phyloP scores from a whole-genome alignment of 371 early-diverging fungal species.

The Basidiobolus meristosporus region DNA sequence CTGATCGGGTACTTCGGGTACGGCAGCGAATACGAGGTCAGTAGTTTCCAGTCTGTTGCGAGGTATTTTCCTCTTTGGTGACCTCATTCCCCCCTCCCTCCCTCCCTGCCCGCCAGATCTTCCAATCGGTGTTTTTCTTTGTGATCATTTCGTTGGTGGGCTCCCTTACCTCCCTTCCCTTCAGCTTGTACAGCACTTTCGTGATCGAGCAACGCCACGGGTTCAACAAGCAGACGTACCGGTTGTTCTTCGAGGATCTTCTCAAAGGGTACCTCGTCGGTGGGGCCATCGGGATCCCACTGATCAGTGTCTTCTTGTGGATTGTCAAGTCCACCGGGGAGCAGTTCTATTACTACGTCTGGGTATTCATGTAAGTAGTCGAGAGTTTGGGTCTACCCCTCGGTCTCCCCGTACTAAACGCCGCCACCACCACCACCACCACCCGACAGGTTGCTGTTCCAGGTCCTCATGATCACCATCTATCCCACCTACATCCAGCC shows the following conservation, averaged over 20 bases:
- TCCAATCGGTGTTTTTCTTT: constrained; percentile 66
- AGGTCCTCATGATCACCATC: constrained; percentile 73
- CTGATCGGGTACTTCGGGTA: constrained; percentile 30
- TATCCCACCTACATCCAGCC: constrained; percentile 95
- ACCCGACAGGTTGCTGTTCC: constrained; percentile 50
- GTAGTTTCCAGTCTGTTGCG: constrained; percentile 2
- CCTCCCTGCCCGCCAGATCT: constrained; percentile 24
- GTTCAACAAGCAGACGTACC: constrained; percentile 89
- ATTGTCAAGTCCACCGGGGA: constrained; percentile 69
- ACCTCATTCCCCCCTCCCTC: background rate
- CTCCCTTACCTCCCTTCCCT: constrained; percentile 54
- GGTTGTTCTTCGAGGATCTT: constrained; percentile 64
- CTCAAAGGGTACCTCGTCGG: constrained; percentile 51
- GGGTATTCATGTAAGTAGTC: constrained; percentile 56
- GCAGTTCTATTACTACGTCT: constrained; percentile 75
- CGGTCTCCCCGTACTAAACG: background rate
- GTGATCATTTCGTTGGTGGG: constrained; percentile 31
- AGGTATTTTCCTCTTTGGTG: background rate
- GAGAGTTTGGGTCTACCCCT: constrained; percentile 4
- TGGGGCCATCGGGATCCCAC: constrained; percentile 51
- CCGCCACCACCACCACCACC: background rate
- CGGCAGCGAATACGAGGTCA: constrained; percentile 50
- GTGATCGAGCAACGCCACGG: constrained; percentile 89
- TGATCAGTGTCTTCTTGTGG: constrained; percentile 64
- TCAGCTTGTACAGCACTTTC: constrained; percentile 78